Evolutionary conservation across 225 moss, liverwort and hornwort species (phyloP), one percentile per base, ranked within the genome.

Genomic region (Physcomitrellopsis africana): DNA sequence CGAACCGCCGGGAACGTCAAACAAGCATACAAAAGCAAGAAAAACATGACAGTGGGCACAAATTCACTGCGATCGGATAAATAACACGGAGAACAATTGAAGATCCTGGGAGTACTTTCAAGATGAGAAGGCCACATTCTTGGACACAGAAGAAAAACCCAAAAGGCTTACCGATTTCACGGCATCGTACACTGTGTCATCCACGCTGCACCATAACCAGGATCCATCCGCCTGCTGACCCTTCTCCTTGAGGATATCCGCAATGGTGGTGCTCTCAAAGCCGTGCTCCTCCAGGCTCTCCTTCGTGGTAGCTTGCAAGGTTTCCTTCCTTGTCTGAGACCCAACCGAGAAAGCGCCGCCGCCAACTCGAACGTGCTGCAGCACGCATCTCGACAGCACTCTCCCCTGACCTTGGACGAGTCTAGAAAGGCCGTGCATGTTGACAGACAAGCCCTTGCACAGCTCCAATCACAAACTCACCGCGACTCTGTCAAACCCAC

Each of bases 241-340:
- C 83, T 94, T 97, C 65, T 89, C 83, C 74, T 90, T 91, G 29
- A 97, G 76, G 59, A 97, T 92, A 71, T 97, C 96, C 0, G 91
- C 77, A 72, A 97, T 97, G 58, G 88, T 92, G 24, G 91, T 92
- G 58, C 91, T 92, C 87, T 97, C 96, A 56, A 97, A 97, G 15
- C 96, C 96, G 60, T 88, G 91, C 72, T 97, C 96, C 75, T 91
- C 86, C 72, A 97, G 78, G 29, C 89, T 45, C 53, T 77, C 76
- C 2, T 85, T 75, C 32, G 87, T 84, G 72, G 75, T 83, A 1
- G 82, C 75, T 53, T 88, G 82, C 1, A 76, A 80, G 15, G 61
- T 52, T 47, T 75, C 79, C 15, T 60, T 71, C 22, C 68, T 74
- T 20, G 61, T 47, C 68, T 80, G 73, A 11, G 63, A 32, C 11